Conservation (phyloP, 2,329 filamentous ascomycete genomes). For the Aureobasidium sp. region DNA sequence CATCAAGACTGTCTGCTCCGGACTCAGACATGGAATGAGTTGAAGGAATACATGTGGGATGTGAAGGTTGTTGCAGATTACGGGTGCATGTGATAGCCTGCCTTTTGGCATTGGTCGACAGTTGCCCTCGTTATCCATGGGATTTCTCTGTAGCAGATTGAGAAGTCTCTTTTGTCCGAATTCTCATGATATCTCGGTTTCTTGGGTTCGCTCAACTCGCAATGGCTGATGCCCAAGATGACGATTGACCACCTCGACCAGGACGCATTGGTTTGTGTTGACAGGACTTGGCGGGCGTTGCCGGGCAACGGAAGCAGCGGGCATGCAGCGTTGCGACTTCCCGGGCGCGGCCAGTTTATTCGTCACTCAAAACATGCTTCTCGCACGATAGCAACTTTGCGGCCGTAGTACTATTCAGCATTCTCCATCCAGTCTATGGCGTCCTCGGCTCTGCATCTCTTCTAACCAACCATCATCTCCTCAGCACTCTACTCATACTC, state of each 20-base stretch:
- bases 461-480: not conserved
- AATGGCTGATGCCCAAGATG: not conserved
- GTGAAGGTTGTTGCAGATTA: too few relatives aligned
- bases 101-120: too few relatives aligned
- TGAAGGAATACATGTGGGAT: too few relatives aligned
- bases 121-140: too few relatives aligned
- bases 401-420: constrained; percentile 14
- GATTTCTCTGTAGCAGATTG: too few relatives aligned
- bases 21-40: too few relatives aligned
- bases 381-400: constrained; percentile 8
- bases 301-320: not conserved
- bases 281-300: constrained; percentile 14
- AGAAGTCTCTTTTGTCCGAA: too few relatives aligned
- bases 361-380: not conserved
- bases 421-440: not conserved
- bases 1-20: too few relatives aligned
- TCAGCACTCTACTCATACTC: not conserved
- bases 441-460: not conserved
- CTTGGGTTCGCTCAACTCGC: too few relatives aligned
- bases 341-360: not conserved
- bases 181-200: too few relatives aligned
- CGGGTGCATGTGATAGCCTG: too few relatives aligned
- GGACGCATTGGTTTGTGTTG: not conserved
- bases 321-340: not conserved
- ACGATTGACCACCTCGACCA: not conserved